Conservation (phyloP, 2,329 filamentous ascomycete genomes). For the Sclerotinia nivalis region DNA sequence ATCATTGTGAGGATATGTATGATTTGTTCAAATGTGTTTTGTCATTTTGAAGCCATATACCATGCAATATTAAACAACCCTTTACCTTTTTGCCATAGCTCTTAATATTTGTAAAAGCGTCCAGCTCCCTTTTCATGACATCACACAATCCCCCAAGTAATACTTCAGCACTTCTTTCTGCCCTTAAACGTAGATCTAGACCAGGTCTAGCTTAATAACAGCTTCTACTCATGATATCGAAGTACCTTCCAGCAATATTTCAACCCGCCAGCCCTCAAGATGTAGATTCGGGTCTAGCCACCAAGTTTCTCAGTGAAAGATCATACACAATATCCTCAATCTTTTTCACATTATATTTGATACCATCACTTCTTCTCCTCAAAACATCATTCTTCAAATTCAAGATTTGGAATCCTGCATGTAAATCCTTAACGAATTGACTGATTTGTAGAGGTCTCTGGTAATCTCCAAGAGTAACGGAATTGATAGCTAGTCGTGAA, state of each 20-base stretch:
- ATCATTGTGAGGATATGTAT: background rate
- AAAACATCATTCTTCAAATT: constrained; percentile 96
- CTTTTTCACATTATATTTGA: constrained; percentile 98
- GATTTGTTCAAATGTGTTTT: background rate
- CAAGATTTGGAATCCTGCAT: constrained; percentile 93
- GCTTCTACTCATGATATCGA: background rate
- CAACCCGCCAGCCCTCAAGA: background rate
- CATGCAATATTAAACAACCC: background rate
- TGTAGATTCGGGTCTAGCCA: constrained; percentile 48
- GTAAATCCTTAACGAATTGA: constrained; percentile 90
- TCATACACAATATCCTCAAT: constrained; percentile 99
- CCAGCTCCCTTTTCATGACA: background rate
- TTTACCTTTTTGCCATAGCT: background rate
- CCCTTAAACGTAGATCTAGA: background rate
- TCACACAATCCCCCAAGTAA: background rate
- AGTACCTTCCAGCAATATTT: background rate
- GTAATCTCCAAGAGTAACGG: constrained; percentile 89
- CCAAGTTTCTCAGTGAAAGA: constrained; percentile 79
- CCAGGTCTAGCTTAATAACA: background rate
- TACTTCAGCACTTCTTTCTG: background rate
- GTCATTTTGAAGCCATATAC: background rate
- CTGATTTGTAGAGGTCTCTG: constrained; percentile 83
- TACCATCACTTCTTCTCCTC: constrained; percentile 82
- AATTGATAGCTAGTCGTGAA: constrained; percentile 86
- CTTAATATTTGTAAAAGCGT: background rate